Evolutionary conservation across 2,329 filamentous ascomycete genomes (phyloP), one percentile per base, ranked within the genome.

Genomic region (Rosellinia necatrix): DNA sequence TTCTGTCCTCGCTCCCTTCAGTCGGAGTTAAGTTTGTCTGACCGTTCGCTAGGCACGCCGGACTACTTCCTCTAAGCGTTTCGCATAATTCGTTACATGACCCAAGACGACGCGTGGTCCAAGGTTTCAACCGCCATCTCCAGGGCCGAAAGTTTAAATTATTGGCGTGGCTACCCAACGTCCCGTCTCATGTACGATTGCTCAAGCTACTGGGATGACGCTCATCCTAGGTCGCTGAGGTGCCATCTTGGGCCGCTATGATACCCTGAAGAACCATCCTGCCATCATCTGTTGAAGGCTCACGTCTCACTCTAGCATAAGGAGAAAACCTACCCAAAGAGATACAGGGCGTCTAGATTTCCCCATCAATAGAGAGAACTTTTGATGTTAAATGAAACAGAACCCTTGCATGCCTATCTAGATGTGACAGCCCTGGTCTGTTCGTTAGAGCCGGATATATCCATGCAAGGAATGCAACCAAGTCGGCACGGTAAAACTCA

Each of bases 31-130:
- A 44, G 47, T 43, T 63, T 34, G 49, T 41, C 53, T 69, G 27
- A 70, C 42, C n/a, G 48, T 24, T 51, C 10, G n/a, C 29, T 62
- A 86, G 84, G 84, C 70, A 99, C 94, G 63, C 93, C 93, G 53
- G 93, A 99, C 76, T 99, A 99, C 82, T 99, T 99, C 90, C 89
- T 97, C 75, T 99, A 90, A 79, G 42, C 50, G 49, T 55, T 41
- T 38, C 19, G 48, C 42, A 35, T 22, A 38, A 49, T 50, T 60
- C 53, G 38, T 48, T 58, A 47, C 49, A 40, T 30, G 37, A 43
- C 59, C 24, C 44, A 37, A 49, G 29, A 53, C 49, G 41, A 54
- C 53, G 50, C 49, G 58, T 51, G 58, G 51, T 53, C 37, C 52
- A 59, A 60, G 47, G 54, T 60, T 64, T 58, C 35, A 42, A 62